Evolutionary conservation across 352 stramenopile species (phyloP).

Genomic region (Phytophthora brassicae): DNA sequence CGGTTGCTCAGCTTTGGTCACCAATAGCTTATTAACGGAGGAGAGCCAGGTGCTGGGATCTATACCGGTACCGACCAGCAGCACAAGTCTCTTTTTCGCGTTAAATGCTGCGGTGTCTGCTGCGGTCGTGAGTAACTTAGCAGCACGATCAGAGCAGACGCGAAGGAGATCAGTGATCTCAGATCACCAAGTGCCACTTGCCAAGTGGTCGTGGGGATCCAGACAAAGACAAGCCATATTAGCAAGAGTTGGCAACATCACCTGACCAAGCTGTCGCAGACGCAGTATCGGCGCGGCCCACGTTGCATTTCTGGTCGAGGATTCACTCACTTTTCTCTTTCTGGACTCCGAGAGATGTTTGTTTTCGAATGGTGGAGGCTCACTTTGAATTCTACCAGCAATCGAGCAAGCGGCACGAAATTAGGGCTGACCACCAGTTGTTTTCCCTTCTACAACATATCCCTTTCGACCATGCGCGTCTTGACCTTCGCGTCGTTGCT

Average conservation of each 20-base stretch:
- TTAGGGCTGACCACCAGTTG: constrained; percentile 1
- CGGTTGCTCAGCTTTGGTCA: background rate
- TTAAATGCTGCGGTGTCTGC: background rate
- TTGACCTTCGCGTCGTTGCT: constrained; percentile 17
- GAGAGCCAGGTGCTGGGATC: constrained; percentile 1
- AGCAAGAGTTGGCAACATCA: background rate
- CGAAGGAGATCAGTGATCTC: too few relatives aligned
- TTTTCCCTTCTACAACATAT: constrained; percentile 5
- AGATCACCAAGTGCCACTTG: too few relatives aligned
- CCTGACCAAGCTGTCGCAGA: background rate
- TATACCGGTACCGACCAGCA: constrained; percentile 5
- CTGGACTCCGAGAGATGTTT: background rate
- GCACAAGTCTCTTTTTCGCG: background rate
- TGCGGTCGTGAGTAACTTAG: background rate
- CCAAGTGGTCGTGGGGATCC: background rate
- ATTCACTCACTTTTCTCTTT: background rate
- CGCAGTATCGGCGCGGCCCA: background rate
- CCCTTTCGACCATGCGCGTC: constrained; percentile 20
- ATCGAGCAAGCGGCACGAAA: background rate
- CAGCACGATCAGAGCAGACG: constrained; percentile 1
- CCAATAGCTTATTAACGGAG: background rate
- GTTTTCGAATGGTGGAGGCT: background rate
- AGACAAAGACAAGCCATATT: background rate
- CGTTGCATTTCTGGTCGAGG: constrained; percentile 4
- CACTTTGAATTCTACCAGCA: background rate